These are phyloP conservation scores for Agaricus blazei DNA, from an alignment of 768 basidiomycete genomes.

Conservation along the genomic window DNA sequence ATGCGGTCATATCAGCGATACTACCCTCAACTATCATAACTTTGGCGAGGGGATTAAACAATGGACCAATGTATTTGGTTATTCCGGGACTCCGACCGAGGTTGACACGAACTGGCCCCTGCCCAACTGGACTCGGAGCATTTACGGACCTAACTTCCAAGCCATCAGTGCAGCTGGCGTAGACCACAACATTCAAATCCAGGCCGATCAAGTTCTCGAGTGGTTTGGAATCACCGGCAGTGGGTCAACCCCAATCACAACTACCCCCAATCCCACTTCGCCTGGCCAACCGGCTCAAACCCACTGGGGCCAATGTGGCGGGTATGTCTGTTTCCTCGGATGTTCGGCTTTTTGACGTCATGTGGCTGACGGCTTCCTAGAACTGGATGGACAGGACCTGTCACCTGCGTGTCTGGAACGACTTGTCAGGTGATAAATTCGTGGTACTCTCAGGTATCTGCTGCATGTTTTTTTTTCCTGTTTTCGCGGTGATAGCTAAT, in stretches of 20 bases:
- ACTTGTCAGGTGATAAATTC: constrained; percentile 16
- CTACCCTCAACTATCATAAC: constrained; percentile 45
- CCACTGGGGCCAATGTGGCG: constrained; percentile 28
- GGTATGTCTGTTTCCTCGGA: constrained; percentile 13
- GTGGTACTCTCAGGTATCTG: constrained; percentile 20
- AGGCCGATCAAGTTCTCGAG: constrained; percentile 38
- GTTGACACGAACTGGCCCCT: constrained; percentile 36
- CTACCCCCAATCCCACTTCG: constrained; percentile 13
- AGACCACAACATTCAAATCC: constrained; percentile 47
- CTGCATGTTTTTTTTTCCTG: not conserved
- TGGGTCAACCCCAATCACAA: not conserved
- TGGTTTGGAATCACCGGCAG: constrained; percentile 39
- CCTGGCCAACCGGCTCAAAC: constrained; percentile 15
- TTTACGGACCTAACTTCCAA: constrained; percentile 46
- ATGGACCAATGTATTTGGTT: constrained; percentile 52
- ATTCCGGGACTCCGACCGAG: constrained; percentile 33
- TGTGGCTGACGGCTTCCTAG: constrained; percentile 13
- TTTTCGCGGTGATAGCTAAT: constrained; percentile 4
- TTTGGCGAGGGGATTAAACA: constrained; percentile 48
- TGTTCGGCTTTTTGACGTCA: not conserved
- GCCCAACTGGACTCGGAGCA: constrained; percentile 40
- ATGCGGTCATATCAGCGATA: constrained; percentile 29
- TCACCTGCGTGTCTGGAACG: constrained; percentile 18
- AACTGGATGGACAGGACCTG: constrained; percentile 23
- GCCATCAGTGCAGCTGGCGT: constrained; percentile 44